Base-by-base conservation (phyloP, 176 grass and related monocot genomes). In the Eremochloa ophiuroides region DNA sequence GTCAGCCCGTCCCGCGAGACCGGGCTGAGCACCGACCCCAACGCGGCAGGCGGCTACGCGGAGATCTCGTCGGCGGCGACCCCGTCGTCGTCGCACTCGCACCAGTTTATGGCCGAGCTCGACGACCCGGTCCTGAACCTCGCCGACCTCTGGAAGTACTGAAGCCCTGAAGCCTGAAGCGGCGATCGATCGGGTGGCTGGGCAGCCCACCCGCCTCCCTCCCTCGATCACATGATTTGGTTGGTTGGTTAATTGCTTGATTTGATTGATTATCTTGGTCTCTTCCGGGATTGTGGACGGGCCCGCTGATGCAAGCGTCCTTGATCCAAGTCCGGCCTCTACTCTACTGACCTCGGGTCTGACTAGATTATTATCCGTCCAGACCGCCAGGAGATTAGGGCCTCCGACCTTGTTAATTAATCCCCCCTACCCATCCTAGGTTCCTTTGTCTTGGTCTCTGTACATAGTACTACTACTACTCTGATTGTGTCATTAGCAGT, bases 11-110 rank as follows among this genome's bases (percentile, higher is more conserved):
- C 90, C 7, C 90, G 87, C 68, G 90, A 95, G 30, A 95, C 90
- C 4, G 93, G 87, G 70, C 77, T 90, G 4, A 95, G 93, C 82
- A 89, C 83, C 7, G 73, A 89, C 73, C 83, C 44, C 25, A 73
- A 83, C 74, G 73, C 74, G 61, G 68, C 80, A 59, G 79, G 62
- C 59, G 79, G 73, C 9, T 89, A 37, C 85, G 85, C 90, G 26
- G 88, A 98, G 88, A 98, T 98, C 43, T 95, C 92, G 7, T 98
- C 95, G n/a, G 92, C 83, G 30, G 28, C 68, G 46, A 85, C 79
- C n/a, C 69, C 84, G 22, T 55, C 77, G 75, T 74, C 75, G 75
- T 82, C 79, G 3, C 84, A 89, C 39, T 82, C 79, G 3, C 84
- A 89, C 39, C 70, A 64, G 43, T 85, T 88, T 73, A 74, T 66